Evolutionary conservation across 2,329 filamentous ascomycete species (phyloP), one percentile per base, ranked within the genome.

Genomic region (Monilinia vaccinii-corymbosi): DNA sequence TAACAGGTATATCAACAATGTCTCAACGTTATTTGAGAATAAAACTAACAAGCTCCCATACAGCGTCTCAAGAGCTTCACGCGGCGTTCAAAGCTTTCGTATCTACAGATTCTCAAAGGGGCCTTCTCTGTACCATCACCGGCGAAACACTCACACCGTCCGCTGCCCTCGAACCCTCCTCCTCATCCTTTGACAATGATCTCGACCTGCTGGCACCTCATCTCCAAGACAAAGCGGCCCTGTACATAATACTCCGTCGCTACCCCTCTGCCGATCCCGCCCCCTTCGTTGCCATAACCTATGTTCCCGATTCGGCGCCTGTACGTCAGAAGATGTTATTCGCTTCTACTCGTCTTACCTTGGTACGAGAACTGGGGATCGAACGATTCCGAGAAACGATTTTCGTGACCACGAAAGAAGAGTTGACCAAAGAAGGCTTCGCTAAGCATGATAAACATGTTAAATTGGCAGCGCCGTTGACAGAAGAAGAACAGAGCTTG

Each of bases 301-400:
- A 91, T 72, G 84, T 94, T 7, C 90, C 89, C 31, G 88, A 93
- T 73, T 71, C 82, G 1, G 89, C 89, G 44, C 87, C 86, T 32
- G 89, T 94, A 60, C 85, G 89, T 44, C 87, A 91, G 72, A 94
- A 94, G 79, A 94, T 90, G 86, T 81, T 94, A 25, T 92, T 93
- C 72, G 89, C 89, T 7, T 83, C 85, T 28, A 92, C 89, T 32
- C 82, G 88, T 11, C 77, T 92, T 67, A 89, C 88, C 0, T 79
- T 94, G 1, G 81, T 87, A 53, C 82, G 89, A 46, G 88, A 93
- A 74, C 78, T 94, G 11, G 89, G 90, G 49, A 82, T 84, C 58
- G 89, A 94, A 72, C 81, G 90, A 68, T 93, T 94, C 74, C 78
- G 86, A 56, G 87, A 92, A 71, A 87, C 83, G 28, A 78, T 93